Conservation (phyloP, 371 early-diverging fungal species). For the Entomophthora muscae region DNA sequence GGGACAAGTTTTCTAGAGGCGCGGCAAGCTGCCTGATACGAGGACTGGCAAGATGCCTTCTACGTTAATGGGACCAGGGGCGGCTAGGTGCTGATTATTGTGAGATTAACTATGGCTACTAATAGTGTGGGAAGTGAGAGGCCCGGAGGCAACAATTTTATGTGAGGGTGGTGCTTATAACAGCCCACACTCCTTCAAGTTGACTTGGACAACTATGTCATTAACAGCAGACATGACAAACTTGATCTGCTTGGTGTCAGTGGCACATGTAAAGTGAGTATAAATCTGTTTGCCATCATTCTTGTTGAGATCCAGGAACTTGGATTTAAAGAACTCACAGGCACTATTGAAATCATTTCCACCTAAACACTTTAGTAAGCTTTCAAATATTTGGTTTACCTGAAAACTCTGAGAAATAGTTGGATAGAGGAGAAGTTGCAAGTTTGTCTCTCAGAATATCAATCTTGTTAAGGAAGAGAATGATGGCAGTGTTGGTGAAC, state of each 20-base stretch:
- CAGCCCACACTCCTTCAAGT: slow-evolving; percentile 70
- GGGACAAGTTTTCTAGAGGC: too few relatives aligned
- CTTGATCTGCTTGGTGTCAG: slow-evolving; percentile 91
- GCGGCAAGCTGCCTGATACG: not conserved
- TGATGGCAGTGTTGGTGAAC: slow-evolving; percentile 84
- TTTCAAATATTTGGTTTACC: slow-evolving; percentile 17
- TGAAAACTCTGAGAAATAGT: slow-evolving; percentile 71
- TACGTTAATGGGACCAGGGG: too few relatives aligned
- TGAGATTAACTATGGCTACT: not conserved
- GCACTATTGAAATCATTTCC: slow-evolving; percentile 59
- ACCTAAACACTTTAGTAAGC: slow-evolving; percentile 16
- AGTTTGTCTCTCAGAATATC: slow-evolving; percentile 86
- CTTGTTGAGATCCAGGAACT: slow-evolving; percentile 65
- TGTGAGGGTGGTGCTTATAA: slow-evolving; percentile 28
- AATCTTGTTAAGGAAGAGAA: slow-evolving; percentile 92
- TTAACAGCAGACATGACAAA: slow-evolving; percentile 91
- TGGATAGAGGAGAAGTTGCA: slow-evolving; percentile 48
- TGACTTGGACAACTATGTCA: slow-evolving; percentile 85
- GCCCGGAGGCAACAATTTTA: not conserved
- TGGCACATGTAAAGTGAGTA: slow-evolving; percentile 91
- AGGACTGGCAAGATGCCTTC: not conserved
- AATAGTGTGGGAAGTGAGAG: not conserved
- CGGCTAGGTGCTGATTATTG: too few relatives aligned
- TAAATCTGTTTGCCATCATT: slow-evolving; percentile 72
- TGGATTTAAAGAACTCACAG: slow-evolving; percentile 65